A percentile compares a stretch with the other conserved stretches of the same genome.
Evolutionary conservation across 495 filamentous ascomycete genomes (phyloP).

Genomic region (Niebla homalea): DNA sequence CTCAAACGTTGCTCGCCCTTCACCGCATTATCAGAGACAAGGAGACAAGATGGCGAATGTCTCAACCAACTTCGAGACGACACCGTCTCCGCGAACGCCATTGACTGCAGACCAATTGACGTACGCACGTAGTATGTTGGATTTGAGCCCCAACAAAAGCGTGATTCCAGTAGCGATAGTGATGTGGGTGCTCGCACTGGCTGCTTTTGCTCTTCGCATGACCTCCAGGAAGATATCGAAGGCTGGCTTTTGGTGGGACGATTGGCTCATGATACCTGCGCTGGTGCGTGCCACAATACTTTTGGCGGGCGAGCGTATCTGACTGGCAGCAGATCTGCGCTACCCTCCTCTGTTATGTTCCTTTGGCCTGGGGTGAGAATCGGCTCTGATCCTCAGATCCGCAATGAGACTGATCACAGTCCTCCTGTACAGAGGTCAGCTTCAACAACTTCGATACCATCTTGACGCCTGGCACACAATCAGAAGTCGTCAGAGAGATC

Average conservation of each 20-base stretch:
- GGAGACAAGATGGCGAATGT: no score
- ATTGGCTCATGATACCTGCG: conserved; percentile 25
- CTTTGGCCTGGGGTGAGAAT: neutral
- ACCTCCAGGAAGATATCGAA: conserved; percentile 16
- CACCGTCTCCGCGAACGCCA: no score
- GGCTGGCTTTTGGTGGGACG: conserved; percentile 18
- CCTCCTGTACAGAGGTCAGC: neutral
- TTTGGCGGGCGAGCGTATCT: neutral
- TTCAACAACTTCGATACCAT: neutral
- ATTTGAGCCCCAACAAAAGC: no score
- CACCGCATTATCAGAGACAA: no score
- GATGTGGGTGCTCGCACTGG: neutral
- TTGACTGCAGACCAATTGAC: no score
- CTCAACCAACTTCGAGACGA: no score
- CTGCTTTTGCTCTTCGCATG: conserved; percentile 12
- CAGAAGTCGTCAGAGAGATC: neutral
- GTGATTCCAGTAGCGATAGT: neutral
- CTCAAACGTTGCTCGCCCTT: no score
- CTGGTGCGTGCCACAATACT: conserved; percentile 8
- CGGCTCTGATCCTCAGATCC: neutral
- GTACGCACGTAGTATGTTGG: no score
- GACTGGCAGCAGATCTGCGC: neutral
- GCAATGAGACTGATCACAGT: neutral
- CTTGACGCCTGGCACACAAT: neutral
- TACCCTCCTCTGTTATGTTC: neutral